Conservation (phyloP, 305 asterid genomes). For the Solanum hybrid region DNA sequence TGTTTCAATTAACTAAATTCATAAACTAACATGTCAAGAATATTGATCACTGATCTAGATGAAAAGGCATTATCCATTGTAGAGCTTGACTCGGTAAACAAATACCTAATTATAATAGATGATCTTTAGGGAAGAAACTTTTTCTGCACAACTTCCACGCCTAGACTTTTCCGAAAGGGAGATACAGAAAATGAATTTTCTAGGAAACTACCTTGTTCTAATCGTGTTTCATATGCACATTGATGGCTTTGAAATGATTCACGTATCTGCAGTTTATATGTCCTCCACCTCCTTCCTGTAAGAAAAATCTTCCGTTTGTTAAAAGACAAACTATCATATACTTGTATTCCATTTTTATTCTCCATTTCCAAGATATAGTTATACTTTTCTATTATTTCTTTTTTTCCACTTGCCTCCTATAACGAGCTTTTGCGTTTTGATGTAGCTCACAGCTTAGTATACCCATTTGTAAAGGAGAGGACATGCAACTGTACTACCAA, state of each 20-base stretch:
- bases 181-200: neutral
- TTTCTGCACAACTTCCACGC: neutral
- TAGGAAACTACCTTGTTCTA: neutral
- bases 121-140: neutral
- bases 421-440: neutral
- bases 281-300: neutral
- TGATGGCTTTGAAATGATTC: neutral
- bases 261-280: neutral
- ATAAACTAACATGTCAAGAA: neutral
- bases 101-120: neutral
- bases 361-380: neutral
- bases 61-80: neutral
- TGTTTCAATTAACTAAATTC: neutral
- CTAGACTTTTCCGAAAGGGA: neutral
- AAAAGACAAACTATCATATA: neutral
- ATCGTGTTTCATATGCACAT: neutral
- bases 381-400: neutral
- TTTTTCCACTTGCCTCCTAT: neutral
- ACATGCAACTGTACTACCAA: conserved; percentile 57
- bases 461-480: conserved; percentile 71
- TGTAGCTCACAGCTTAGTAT: conserved; percentile 34
- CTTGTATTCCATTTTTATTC: neutral
- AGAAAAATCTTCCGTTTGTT: too few relatives aligned
- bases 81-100: neutral
- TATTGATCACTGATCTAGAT: neutral